Evolutionary conservation across 2,329 filamentous ascomycete species (phyloP), one percentile per base, ranked within the genome.

Genomic region (Xylariales sp.): DNA sequence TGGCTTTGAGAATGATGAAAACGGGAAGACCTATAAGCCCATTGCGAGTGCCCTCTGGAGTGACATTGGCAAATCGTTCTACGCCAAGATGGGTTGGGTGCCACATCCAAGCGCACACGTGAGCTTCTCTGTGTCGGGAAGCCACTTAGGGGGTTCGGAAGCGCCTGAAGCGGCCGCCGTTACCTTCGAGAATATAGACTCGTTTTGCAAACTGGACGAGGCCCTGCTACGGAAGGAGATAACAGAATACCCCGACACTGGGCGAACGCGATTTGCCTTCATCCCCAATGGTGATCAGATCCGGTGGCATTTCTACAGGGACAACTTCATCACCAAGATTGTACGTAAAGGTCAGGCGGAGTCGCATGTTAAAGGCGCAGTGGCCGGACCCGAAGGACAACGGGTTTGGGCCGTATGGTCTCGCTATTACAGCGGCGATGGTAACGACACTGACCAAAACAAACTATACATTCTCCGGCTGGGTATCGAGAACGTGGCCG

Each of bases 21-120:
- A 47, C 12, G 37, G 37, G 2, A 44, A 45, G 25, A 49, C 62
- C 29, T 27, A 13, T 17, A 49, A 45, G 35, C 53, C 46, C 25
- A 53, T 78, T 12, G 93, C 91, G 60, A 90, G 86, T 1, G 76
- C 94, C 6, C 70, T 96, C 7, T 95, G 82, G 61, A 95, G 88
- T 7, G 88, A 94, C 52, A 89, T 94, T 46, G 88, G 90, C 15
- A 85, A 88, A 67, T 66, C 68, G 27, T 96, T 89, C 62, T 96
- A 96, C 63, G 76, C 83, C 4, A 71, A 69, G 21, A 72, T 79
- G 46, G 88, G 88, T 31, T 96, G 90, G 90, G 72, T 78, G 33
- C 72, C 81, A 0, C 90, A 84, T 51, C 70, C 76, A 15, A 91
- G 86, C 41, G 70, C 74, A 1, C 89, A 95, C 57, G 69, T 94